These are phyloP conservation scores for Botrytis medusae DNA, from an alignment of 2,329 filamentous ascomycete species.

Conservation along the genomic window DNA sequence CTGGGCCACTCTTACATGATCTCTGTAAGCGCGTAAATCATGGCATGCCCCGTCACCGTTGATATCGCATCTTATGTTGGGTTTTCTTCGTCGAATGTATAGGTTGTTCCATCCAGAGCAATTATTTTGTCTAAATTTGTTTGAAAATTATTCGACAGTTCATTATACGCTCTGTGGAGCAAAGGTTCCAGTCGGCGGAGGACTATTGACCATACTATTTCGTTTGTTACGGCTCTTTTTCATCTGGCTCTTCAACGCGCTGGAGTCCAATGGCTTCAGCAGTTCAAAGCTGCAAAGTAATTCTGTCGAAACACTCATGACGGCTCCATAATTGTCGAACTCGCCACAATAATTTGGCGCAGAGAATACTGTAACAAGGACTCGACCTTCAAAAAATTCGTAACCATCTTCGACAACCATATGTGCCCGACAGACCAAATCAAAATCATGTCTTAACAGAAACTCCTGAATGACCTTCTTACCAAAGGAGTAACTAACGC, in stretches of 20 bases:
- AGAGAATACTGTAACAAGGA: slow-evolving; percentile 95
- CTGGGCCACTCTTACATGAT: background rate
- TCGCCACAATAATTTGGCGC: slow-evolving; percentile 99
- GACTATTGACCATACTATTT: slow-evolving; percentile 93
- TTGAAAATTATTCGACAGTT: background rate
- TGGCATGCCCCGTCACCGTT: slow-evolving; percentile 1
- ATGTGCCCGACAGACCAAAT: slow-evolving; percentile 93
- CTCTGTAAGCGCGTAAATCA: background rate
- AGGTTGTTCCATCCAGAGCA: background rate
- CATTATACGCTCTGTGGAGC: slow-evolving; percentile 23
- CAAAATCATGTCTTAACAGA: slow-evolving; percentile 90
- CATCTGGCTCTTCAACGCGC: slow-evolving; percentile 95
- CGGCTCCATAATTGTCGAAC: slow-evolving; percentile 98
- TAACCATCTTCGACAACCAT: slow-evolving; percentile 99
- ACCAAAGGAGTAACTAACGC: slow-evolving; percentile 97
- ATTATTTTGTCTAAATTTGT: background rate
- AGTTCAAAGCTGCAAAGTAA: slow-evolving; percentile 96
- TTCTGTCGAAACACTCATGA: slow-evolving; percentile 96
- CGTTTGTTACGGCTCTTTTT: slow-evolving; percentile 96
- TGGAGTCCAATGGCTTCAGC: slow-evolving; percentile 92
- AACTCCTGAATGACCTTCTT: slow-evolving; percentile 99
- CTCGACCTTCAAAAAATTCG: slow-evolving; percentile 95
- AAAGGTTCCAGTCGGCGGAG: slow-evolving; percentile 51
- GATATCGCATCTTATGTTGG: background rate
- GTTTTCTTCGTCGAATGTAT: background rate